A percentile compares a stretch with the other conserved stretches of the same genome.
phyloP scores from a whole-genome alignment of 768 basidiomycete species.

The Lyophyllum semitale region DNA sequence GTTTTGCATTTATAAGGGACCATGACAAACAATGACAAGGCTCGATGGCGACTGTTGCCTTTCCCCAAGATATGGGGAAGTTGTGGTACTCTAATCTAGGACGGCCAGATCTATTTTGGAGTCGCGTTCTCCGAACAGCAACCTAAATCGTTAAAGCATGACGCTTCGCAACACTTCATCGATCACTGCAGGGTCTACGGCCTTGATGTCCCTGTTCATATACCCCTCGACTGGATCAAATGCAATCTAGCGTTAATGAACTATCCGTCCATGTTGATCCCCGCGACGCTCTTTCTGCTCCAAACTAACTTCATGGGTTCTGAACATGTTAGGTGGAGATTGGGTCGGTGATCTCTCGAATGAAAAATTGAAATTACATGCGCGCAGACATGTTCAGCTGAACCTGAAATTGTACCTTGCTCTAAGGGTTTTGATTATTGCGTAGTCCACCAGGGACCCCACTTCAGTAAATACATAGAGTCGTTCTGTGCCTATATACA shows the following conservation, averaged over 20 bases:
- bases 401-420: neutral
- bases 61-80: too few species aligned
- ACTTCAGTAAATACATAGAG: neutral
- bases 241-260: conserved; percentile 2
- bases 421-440: neutral
- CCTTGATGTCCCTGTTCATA: neutral
- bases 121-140: neutral
- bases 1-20: too few species aligned
- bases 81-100: neutral
- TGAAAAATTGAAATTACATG: neutral
- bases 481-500: neutral
- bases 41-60: too few species aligned
- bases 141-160: neutral
- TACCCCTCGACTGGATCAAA: neutral
- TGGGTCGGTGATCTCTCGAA: neutral
- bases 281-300: neutral
- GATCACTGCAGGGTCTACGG: neutral
- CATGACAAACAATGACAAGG: too few species aligned
- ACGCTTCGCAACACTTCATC: neutral
- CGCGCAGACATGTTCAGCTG: neutral
- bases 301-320: neutral
- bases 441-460: neutral
- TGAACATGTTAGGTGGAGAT: neutral
- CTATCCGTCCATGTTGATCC: neutral
- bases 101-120: neutral